Base-by-base conservation (phyloP, 495 filamentous ascomycete species). In the Elasticomyces elasticus region DNA sequence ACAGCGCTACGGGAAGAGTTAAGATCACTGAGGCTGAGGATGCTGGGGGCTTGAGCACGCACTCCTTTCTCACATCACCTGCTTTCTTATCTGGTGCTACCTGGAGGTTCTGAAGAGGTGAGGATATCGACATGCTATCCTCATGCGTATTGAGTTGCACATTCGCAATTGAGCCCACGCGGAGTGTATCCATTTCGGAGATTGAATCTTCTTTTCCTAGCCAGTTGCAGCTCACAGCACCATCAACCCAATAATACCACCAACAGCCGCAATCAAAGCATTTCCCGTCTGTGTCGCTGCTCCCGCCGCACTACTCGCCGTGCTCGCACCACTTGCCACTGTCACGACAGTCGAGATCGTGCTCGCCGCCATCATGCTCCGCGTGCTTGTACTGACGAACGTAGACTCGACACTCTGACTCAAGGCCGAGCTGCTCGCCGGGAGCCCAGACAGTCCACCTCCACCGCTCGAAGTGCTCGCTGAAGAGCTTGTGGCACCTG, bases 211-310 rank as follows among this genome's bases (percentile, higher is more conserved):
- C n/a, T n/a, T n/a, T n/a, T n/a, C n/a, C n/a, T n/a, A n/a, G n/a
- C n/a, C n/a, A n/a, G n/a, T n/a, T n/a, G n/a, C n/a, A n/a, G n/a
- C n/a, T n/a, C n/a, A 54, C 42, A 54, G 26, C 20, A 54, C 20
- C 41, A 54, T 48, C 43, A 54, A 20, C 26, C 52, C 52, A 24
- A 54, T 11, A 6, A 54, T 4, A 1, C 52, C 41, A 12, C 52
- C 52, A 30, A 40, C 41, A 10, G 43, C 52, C 24, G 42, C 52
- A 13, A 48, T 20, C 26, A 46, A 9, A 7, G 11, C 10, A 35
- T 38, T n/a, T 15, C 17, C 52, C 2, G 19, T 30, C 41, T 25
- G 20, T 13, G 20, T 42, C 25, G 52, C 40, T 31, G 51, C 37
- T 19, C 20, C 37, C 10, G 51, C 51, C 12, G 9, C n/a, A 28